Evolutionary conservation across 1,284 basidiomycete genomes (phyloP), one percentile per base, ranked within the genome.

Genomic region (Trichosporon faecale): DNA sequence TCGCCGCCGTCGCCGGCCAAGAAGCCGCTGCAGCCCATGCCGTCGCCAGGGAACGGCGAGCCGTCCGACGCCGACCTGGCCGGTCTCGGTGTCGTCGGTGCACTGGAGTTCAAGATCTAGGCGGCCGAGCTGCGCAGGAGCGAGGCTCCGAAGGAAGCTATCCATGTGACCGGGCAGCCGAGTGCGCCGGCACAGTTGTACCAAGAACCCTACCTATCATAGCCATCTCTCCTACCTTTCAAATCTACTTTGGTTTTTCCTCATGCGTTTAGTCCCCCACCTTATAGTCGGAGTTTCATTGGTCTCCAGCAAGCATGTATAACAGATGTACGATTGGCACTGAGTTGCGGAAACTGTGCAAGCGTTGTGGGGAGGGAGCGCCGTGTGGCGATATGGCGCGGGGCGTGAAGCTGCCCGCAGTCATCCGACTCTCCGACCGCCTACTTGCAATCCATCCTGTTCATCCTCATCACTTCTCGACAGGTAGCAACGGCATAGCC

Each of bases 31-130:
- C 27, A 61, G 57, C 57, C 57, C 16, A 61, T 61, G 57, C 57
- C 57, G 2, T 61, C 57, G 57, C 57, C 57, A 9, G 29, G 57
- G 14, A 61, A 31, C 18, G 57, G 57, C 27, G 57, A 61, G 57
- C 57, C 57, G 57, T 61, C 57, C 27, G 57, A 61, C 29, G 57
- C 57, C 16, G 57, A 61, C 18, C 29, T 61, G 16, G 57, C 57
- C 14, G 57, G 57, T 9, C n/a, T 61, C 14, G 57, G 57, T 33
- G 57, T 61, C 29, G 57, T 61, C 29, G 57, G 57, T 8, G 57
- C 57, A 7, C 57, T 61, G 16, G 57, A 61, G 57, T 61, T 61
- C 18, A 61, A 61, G 57, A 31, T 61, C 7, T 61, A 61, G 27
- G n/a, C 25, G 23, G 5, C 2, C 49, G 21, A 5, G 40, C 3